Evolutionary conservation across 805 yeast genomes (phyloP), one percentile per base, ranked within the genome.

Genomic region (Kazachstania kunashirensis): DNA sequence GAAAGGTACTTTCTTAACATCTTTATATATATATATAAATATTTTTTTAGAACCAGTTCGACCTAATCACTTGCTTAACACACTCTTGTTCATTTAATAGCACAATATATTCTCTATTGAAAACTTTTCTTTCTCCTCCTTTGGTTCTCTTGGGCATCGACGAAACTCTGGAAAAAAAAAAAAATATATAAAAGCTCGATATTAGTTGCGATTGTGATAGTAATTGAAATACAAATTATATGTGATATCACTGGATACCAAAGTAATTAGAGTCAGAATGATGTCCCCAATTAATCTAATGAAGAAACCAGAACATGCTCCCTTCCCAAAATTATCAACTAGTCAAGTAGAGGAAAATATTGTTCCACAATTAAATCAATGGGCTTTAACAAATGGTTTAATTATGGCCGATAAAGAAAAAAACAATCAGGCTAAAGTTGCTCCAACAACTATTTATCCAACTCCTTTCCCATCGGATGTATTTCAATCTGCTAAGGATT

Each of bases 401-500:
- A 70, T 77, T n/a, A 79, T 88, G 77, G 79, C 83, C 49, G 85
- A 86, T 2, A 76, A 79, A 1, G 65, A 69, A 18, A 75, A 67
- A 49, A 43, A 62, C 10, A 68, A 62, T 47, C 16, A 31, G 6
- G 70, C 75, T 12, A 60, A 61, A 15, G 71, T 70, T 35, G 95
- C 96, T 2, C 98, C 99, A 26, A 77, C 85, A 8, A 92, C 98
- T 1, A 50, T 89, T 20, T 85, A 68, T 52, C 99, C 99, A 4
- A 82, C 96, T 0, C 95, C 95, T 6, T 77, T 86, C 45, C 89
- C 96, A 4, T 67, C 62, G 38, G 36, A 52, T 2, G 75, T 81
- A 37, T 89, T 84, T 56, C 67, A 73, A 8, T 66, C 70, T 42
- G 94, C 95, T 2, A 50, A 74, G 18, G 60, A 58, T 4, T 77